These are phyloP conservation scores for Hypomyces perniciosus DNA, from an alignment of 2,329 filamentous ascomycete genomes.

Conservation along the genomic window DNA sequence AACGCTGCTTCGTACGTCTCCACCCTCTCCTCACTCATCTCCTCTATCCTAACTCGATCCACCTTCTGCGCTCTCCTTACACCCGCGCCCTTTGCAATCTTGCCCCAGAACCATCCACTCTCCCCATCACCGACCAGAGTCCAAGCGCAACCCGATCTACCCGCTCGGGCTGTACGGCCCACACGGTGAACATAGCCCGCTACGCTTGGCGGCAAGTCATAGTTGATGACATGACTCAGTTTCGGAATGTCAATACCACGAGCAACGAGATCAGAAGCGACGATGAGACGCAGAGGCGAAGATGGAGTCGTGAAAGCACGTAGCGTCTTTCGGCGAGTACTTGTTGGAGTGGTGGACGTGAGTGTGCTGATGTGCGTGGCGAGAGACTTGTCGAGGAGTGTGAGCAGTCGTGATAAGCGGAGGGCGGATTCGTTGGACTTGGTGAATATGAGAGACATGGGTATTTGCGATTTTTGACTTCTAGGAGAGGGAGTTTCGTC, in stretches of 20 bases:
- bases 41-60: conserved; percentile 41
- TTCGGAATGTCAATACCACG: conserved; percentile 79
- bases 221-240: conserved; percentile 84
- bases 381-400: conserved; percentile 56
- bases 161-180: conserved; percentile 82
- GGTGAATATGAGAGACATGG: conserved; percentile 72
- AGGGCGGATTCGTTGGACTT: conserved; percentile 83
- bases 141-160: conserved; percentile 71
- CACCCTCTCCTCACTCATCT: conserved; percentile 43
- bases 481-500: not conserved
- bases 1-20: conserved; percentile 51
- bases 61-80: conserved; percentile 40
- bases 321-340: conserved; percentile 61
- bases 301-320: conserved; percentile 62
- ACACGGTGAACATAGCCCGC: conserved; percentile 88
- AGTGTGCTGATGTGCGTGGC: conserved; percentile 59
- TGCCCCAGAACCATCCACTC: conserved; percentile 86
- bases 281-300: conserved; percentile 63
- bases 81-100: conserved; percentile 58
- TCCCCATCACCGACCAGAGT: conserved; percentile 78
- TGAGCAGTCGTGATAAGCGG: conserved; percentile 76
- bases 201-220: conserved; percentile 78
- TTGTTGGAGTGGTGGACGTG: conserved; percentile 71
- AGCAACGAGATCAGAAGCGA: conserved; percentile 89
- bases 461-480: conserved; percentile 18